Evolutionary conservation across 108 stramenopile species (phyloP).

Genomic region (Aurantiochytrium sp.): DNA sequence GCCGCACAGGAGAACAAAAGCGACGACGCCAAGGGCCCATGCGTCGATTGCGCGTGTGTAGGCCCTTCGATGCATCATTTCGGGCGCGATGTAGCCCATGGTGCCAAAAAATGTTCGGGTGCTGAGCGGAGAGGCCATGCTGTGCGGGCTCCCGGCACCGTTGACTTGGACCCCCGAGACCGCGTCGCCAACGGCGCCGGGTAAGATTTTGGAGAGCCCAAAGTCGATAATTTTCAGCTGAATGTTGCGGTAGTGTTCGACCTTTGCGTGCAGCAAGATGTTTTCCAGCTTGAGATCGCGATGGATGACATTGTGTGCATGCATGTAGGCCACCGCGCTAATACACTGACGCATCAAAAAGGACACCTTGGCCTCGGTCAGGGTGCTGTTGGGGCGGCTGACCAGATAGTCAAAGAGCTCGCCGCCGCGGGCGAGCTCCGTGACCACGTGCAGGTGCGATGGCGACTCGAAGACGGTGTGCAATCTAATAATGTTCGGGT

Average conservation of each 20-base stretch:
- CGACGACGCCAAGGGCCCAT: constrained; percentile 62
- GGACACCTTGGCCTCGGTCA: constrained; percentile 33
- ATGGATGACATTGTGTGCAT: constrained; percentile 36
- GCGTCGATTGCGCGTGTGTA: constrained; percentile 45
- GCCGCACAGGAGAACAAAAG: constrained; percentile 60
- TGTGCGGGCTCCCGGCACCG: no score
- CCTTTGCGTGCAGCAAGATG: constrained; percentile 6
- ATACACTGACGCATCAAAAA: constrained; percentile 1
- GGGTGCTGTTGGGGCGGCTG: neutral
- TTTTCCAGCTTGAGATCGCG: constrained; percentile 47
- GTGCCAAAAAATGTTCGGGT: constrained; percentile 17
- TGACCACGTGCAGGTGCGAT: neutral
- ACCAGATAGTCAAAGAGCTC: constrained; percentile 33
- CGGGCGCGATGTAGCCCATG: constrained; percentile 22
- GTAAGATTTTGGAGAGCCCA: neutral
- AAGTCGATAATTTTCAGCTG: constrained; percentile 26
- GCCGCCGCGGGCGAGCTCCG: constrained; percentile 34
- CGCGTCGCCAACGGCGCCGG: neutral
- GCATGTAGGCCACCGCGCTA: constrained; percentile 36
- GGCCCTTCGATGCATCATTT: constrained; percentile 1
- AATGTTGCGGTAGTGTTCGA: neutral
- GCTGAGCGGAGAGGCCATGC: neutral
- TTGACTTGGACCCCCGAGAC: neutral
- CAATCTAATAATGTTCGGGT: neutral
- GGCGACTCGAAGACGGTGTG: neutral